Evolutionary conservation across 345 rosid genomes (phyloP).

Genomic region (Jatropha curcas): DNA sequence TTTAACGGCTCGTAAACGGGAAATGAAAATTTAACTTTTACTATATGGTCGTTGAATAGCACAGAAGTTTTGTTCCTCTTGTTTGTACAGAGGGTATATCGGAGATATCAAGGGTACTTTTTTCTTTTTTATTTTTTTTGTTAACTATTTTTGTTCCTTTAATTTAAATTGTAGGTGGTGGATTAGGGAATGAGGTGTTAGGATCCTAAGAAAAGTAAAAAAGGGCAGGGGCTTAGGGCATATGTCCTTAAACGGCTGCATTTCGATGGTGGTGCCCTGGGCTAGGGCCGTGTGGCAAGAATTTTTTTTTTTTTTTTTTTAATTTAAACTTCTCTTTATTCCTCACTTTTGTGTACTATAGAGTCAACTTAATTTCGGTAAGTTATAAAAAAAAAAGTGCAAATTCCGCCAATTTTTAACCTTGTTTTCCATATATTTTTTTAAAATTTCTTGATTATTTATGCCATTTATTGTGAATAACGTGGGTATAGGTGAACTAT

Average conservation of each 20-base stretch:
- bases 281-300: not conserved
- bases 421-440: not conserved
- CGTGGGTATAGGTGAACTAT: too few relatives aligned
- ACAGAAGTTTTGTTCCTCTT: conserved; percentile 29
- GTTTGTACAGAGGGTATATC: conserved; percentile 31
- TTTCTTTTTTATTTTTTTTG: not conserved
- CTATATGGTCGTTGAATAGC: conserved; percentile 19
- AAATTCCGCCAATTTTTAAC: not conserved
- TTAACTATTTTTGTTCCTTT: not conserved
- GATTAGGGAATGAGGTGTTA: not conserved
- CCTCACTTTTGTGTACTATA: conserved; percentile 6
- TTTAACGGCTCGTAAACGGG: conserved; percentile 8
- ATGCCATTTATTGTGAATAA: too few relatives aligned
- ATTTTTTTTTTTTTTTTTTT: not conserved
- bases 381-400: conserved; percentile 13
- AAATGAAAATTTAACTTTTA: conserved; percentile 12
- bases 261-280: not conserved
- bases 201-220: too few relatives aligned
- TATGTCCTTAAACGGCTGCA: conserved; percentile 2
- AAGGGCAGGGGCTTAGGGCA: not conserved
- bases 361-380: conserved; percentile 19
- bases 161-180: not conserved
- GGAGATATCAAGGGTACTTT: conserved; percentile 15
- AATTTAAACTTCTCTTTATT: not conserved
- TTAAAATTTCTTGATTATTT: not conserved